These are phyloP conservation scores for Stephanodiscus minutulus DNA, from an alignment of 108 stramenopile species.

Conservation along the genomic window DNA sequence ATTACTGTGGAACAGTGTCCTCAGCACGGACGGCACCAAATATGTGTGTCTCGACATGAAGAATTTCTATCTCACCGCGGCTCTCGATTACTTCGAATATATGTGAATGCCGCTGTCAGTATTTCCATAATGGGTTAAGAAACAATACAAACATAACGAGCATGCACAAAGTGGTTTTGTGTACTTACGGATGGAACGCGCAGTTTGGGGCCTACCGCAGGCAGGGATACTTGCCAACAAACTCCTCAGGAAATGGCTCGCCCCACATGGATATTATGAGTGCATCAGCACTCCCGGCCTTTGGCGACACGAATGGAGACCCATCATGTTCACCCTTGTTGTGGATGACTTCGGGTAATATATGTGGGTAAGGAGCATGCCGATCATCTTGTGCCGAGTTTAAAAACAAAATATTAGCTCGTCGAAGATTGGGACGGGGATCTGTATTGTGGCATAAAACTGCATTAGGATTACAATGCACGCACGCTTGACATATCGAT, in stretches of 20 bases:
- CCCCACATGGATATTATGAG: constrained; percentile 18
- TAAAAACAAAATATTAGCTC: constrained; percentile 19
- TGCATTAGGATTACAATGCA: constrained; percentile 48
- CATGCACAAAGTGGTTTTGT: constrained; percentile 1
- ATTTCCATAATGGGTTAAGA: constrained; percentile 29
- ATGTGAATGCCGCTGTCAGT: constrained; percentile 32
- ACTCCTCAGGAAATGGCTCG: constrained; percentile 19
- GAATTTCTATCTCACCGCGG: constrained; percentile 51
- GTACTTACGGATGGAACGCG: constrained; percentile 16
- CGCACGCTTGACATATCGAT: constrained; percentile 36
- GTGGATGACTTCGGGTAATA: constrained; percentile 59
- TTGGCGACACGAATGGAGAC: constrained; percentile 31
- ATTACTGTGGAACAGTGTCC: constrained; percentile 49
- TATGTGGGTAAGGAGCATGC: constrained; percentile 36
- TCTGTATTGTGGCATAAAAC: constrained; percentile 35
- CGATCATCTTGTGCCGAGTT: constrained; percentile 49
- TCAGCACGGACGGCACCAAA: constrained; percentile 9
- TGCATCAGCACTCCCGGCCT: constrained; percentile 46
- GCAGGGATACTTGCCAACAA: constrained; percentile 48
- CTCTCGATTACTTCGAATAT: constrained; percentile 38
- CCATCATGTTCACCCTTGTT: constrained; percentile 40
- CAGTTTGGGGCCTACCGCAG: constrained; percentile 53
- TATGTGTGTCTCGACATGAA: constrained; percentile 24
- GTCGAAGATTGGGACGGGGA: constrained; percentile 35
- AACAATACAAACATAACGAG: constrained; percentile 16